Evolutionary conservation across 768 basidiomycete genomes (phyloP).

Genomic region (Tulasnella sp.): DNA sequence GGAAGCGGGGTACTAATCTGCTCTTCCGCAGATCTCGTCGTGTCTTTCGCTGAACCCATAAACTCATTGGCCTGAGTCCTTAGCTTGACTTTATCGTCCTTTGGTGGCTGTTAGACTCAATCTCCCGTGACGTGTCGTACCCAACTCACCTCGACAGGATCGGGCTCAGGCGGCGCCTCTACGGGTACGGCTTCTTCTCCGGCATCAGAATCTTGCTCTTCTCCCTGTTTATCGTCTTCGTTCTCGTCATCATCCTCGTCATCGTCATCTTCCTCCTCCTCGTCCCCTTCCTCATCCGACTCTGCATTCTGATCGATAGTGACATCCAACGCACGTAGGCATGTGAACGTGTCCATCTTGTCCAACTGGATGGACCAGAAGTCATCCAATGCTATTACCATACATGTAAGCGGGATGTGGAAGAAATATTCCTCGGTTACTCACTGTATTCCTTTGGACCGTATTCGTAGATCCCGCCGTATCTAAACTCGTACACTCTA

Average conservation of each 20-base stretch:
- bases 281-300: conserved; percentile 24
- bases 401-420: background rate
- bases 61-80: conserved; percentile 37
- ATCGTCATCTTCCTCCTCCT: conserved; percentile 44
- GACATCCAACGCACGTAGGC: conserved; percentile 56
- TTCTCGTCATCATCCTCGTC: conserved; percentile 28
- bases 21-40: conserved; percentile 59
- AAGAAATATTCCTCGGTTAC: background rate
- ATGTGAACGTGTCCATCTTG: conserved; percentile 68
- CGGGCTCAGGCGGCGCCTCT: conserved; percentile 7
- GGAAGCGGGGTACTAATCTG: conserved; percentile 67
- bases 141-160: background rate
- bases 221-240: conserved; percentile 26
- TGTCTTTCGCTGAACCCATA: conserved; percentile 43
- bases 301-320: conserved; percentile 40
- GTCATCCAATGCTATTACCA: conserved; percentile 51
- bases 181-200: conserved; percentile 14
- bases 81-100: conserved; percentile 27
- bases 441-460: conserved; percentile 64
- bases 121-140: background rate
- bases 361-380: conserved; percentile 73
- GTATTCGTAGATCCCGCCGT: conserved; percentile 80
- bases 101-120: background rate
- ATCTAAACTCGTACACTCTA: conserved; percentile 32
- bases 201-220: conserved; percentile 18